Evolutionary conservation across 768 basidiomycete species (phyloP).

Genomic region (Agaricus bisporus): DNA sequence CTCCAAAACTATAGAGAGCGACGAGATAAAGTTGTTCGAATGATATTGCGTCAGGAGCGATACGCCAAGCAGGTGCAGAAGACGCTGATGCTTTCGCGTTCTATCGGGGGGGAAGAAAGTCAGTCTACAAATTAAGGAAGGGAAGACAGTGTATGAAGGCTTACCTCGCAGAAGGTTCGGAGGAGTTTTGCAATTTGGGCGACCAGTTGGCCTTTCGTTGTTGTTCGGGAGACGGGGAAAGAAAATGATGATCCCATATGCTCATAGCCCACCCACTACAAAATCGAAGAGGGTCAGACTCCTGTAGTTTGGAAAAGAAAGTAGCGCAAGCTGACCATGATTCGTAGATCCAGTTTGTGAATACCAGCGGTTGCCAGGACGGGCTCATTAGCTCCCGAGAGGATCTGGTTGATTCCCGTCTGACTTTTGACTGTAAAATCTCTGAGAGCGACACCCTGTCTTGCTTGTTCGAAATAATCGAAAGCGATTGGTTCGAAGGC

Average conservation of each 20-base stretch:
- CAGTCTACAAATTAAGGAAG: constrained; percentile 20
- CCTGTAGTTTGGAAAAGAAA: not conserved
- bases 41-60: constrained; percentile 28
- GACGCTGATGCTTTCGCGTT: constrained; percentile 14
- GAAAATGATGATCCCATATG: constrained; percentile 10
- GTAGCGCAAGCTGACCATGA: constrained; percentile 3
- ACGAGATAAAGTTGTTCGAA: constrained; percentile 39
- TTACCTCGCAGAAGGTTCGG: constrained; percentile 30
- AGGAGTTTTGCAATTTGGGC: constrained; percentile 5
- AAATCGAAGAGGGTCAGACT: not conserved
- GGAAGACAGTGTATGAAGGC: constrained; percentile 8
- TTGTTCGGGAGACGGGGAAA: constrained; percentile 3
- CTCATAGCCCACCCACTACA: constrained; percentile 13
- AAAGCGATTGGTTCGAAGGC: constrained; percentile 5
- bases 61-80: constrained; percentile 23
- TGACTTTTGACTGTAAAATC: constrained; percentile 7
- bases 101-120: constrained; percentile 2
- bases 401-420: constrained; percentile 5
- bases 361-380: constrained; percentile 1
- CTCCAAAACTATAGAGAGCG: constrained; percentile 34
- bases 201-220: constrained; percentile 9
- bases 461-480: constrained; percentile 10
- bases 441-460: constrained; percentile 11
- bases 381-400: constrained; percentile 9
- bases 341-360: constrained; percentile 8